Percentiles rank a stretch among this genome's conserved stretches.
phyloP scores from a whole-genome alignment of 192 early-diverging fungal genomes.

The Phycomyces blakesleeanus region DNA sequence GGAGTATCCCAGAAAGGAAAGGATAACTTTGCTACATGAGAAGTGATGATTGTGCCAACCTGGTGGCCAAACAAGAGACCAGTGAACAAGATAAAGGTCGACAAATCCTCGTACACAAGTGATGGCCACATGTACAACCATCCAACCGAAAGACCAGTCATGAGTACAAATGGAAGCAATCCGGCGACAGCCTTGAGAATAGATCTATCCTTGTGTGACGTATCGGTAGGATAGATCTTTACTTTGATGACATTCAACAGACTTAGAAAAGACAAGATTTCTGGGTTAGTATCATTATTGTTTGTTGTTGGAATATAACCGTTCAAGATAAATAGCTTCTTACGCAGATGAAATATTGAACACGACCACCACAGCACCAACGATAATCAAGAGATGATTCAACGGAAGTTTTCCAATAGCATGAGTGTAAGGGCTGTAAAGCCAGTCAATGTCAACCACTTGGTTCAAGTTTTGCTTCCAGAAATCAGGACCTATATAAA shows the following conservation, averaged over 20 bases:
- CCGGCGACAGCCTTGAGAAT: constrained; percentile 55
- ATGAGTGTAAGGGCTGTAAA: constrained; percentile 14
- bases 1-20: constrained; percentile 70
- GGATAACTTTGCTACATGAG: constrained; percentile 78
- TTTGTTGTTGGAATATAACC: background rate
- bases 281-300: no score
- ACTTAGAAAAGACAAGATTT: constrained; percentile 9
- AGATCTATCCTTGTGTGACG: constrained; percentile 47
- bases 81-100: constrained; percentile 63
- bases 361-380: constrained; percentile 43
- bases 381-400: constrained; percentile 49
- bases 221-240: constrained; percentile 20
- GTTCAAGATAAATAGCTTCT: constrained; percentile 9
- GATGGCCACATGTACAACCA: constrained; percentile 68
- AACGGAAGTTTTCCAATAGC: constrained; percentile 44
- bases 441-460: constrained; percentile 1
- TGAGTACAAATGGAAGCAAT: constrained; percentile 59
- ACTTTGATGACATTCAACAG: constrained; percentile 25
- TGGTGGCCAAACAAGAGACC: constrained; percentile 78
- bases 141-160: constrained; percentile 48
- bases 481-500: constrained; percentile 17
- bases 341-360: constrained; percentile 60
- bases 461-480: constrained; percentile 17
- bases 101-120: constrained; percentile 61
- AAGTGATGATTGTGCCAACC: constrained; percentile 81